These are phyloP conservation scores for Xylaria sp. DNA, from an alignment of 2,329 filamentous ascomycete species.

Conservation along the genomic window DNA sequence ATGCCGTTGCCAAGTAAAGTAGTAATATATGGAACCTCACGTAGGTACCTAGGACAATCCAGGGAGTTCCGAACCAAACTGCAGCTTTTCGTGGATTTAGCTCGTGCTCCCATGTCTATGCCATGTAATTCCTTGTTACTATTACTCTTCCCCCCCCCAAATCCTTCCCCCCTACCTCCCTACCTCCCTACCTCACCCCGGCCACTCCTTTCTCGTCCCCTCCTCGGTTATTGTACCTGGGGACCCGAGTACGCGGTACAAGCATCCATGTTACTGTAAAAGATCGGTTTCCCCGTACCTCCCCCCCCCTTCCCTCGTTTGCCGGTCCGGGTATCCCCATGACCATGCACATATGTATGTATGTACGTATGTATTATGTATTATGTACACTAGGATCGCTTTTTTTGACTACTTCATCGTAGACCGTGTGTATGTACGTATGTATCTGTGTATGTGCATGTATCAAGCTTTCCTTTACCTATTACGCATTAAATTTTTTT, in stretches of 20 bases:
- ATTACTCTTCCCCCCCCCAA: background rate
- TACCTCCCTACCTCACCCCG: background rate
- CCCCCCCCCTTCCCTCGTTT: background rate
- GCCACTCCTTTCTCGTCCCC: background rate
- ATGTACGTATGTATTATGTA: conserved; percentile 17
- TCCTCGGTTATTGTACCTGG: conserved; percentile 15
- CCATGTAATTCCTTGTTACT: background rate
- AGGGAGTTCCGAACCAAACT: conserved; percentile 20
- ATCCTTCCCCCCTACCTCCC: no score
- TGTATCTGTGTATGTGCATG: conserved; percentile 25
- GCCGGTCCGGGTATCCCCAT: conserved; percentile 6
- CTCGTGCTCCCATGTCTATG: background rate
- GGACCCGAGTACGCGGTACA: conserved; percentile 33
- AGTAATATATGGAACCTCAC: conserved; percentile 11
- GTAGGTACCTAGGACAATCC: conserved; percentile 1
- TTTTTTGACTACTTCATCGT: background rate
- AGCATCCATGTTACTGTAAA: conserved; percentile 7
- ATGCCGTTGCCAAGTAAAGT: conserved; percentile 2
- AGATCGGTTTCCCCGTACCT: background rate
- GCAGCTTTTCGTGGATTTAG: conserved; percentile 18
- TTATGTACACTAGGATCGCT: conserved; percentile 6
- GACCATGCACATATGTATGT: conserved; percentile 16
- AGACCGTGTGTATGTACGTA: conserved; percentile 4
- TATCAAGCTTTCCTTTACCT: conserved; percentile 19
- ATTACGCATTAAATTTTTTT: background rate